These are phyloP conservation scores for Prunella vulgaris DNA, from an alignment of 257 asterid genomes.

Conservation along the genomic window DNA sequence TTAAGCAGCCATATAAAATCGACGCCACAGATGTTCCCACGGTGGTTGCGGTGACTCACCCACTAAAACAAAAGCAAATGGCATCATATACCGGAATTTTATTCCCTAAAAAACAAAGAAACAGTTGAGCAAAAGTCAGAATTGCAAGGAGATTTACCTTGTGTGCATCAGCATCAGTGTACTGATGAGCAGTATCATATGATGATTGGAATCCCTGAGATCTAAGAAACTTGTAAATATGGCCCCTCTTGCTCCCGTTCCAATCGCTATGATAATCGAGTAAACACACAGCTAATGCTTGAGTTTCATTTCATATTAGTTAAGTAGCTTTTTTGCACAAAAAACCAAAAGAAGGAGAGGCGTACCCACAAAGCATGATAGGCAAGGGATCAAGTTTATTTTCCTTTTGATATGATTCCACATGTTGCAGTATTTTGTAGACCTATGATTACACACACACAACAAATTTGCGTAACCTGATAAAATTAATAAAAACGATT, in stretches of 20 bases:
- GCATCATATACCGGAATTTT: slow-evolving; percentile 23
- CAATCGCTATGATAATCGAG: slow-evolving; percentile 59
- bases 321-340: not conserved
- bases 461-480: not conserved
- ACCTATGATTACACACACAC: slow-evolving; percentile 43
- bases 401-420: slow-evolving; percentile 85
- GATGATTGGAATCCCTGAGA: slow-evolving; percentile 97
- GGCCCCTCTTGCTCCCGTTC: slow-evolving; percentile 98
- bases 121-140: not conserved
- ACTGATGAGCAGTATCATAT: slow-evolving; percentile 95
- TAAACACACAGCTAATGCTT: not conserved
- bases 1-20: slow-evolving; percentile 99
- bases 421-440: slow-evolving; percentile 79
- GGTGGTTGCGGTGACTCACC: slow-evolving; percentile 98
- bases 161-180: slow-evolving; percentile 95
- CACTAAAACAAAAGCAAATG: slow-evolving; percentile 48
- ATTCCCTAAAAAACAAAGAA: not conserved
- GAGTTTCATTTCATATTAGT: slow-evolving; percentile 6
- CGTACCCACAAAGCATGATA: slow-evolving; percentile 87
- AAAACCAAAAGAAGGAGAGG: not conserved
- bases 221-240: slow-evolving; percentile 86
- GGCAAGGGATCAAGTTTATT: slow-evolving; percentile 88
- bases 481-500: not conserved
- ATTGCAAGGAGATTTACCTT: slow-evolving; percentile 38
- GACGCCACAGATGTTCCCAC: slow-evolving; percentile 96